Conservation (phyloP, 805 yeast genomes). For the Suhomyces sp. region DNA sequence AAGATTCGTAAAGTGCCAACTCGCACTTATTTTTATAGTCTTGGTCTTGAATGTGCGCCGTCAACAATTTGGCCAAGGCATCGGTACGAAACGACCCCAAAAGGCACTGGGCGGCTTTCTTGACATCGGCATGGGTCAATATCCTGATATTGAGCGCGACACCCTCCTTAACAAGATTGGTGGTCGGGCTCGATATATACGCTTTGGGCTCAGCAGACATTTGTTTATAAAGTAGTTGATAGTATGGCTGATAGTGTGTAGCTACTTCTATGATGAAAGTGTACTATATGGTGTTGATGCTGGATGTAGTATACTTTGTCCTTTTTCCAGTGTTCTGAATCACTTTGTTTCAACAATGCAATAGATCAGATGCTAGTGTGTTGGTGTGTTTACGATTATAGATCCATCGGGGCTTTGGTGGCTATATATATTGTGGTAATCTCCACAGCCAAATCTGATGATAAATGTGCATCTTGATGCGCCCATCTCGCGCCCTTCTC, state of each 20-base stretch:
- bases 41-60: slow-evolving; percentile 21
- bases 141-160: slow-evolving; percentile 7
- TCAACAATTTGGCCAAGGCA: slow-evolving; percentile 31
- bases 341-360: neutral
- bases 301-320: no score
- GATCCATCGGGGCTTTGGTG: neutral
- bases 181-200: neutral
- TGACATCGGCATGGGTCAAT: slow-evolving; percentile 16
- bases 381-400: neutral
- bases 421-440: neutral
- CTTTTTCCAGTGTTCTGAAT: neutral
- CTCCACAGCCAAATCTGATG: neutral
- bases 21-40: slow-evolving; percentile 25
- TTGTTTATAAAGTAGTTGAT: neutral
- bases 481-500: neutral
- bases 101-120: slow-evolving; percentile 38
- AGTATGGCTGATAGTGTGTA: neutral
- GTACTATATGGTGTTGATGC: no score
- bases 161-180: neutral
- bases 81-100: slow-evolving; percentile 35
- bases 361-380: neutral
- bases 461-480: neutral
- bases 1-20: slow-evolving; percentile 47
- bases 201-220: slow-evolving; percentile 2
- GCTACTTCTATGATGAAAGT: neutral